phyloP scores from a whole-genome alignment of 345 rosid species.

The Sisymbrium altissimum region DNA sequence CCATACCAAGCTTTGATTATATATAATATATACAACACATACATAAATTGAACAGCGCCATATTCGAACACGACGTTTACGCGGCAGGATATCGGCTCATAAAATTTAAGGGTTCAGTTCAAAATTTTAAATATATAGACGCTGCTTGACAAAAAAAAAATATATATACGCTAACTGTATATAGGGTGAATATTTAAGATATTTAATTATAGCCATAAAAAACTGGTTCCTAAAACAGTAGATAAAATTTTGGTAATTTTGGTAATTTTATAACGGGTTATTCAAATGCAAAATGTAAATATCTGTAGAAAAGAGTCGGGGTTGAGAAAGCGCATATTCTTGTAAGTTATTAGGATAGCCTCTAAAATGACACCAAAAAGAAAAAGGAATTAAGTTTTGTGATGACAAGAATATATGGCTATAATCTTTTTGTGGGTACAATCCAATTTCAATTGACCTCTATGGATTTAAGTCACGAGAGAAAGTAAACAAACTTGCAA shows the following conservation, averaged over 20 bases:
- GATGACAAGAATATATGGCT: constrained; percentile 21
- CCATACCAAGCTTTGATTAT: constrained; percentile 4
- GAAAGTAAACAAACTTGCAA: constrained; percentile 1
- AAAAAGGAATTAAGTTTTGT: not conserved
- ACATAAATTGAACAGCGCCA: not conserved
- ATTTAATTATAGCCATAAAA: no score
- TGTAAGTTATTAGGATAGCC: not conserved
- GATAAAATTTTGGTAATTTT: not conserved
- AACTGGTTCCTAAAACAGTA: not conserved
- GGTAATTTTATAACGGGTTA: not conserved
- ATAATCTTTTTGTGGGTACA: constrained; percentile 2
- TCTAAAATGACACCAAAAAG: not conserved
- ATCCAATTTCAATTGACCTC: constrained; percentile 16
- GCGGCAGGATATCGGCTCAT: not conserved
- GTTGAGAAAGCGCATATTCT: not conserved
- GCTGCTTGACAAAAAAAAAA: no score
- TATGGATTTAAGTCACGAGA: constrained; percentile 29
- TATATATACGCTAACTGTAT: no score
- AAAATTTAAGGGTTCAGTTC: not conserved
- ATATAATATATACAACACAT: not conserved
- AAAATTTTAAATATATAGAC: not conserved
- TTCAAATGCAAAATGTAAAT: not conserved
- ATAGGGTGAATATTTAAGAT: no score
- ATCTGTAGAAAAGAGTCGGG: not conserved
- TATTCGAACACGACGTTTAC: no score